Base-by-base conservation (phyloP, 768 basidiomycete genomes). In the Lactarius sp. region DNA sequence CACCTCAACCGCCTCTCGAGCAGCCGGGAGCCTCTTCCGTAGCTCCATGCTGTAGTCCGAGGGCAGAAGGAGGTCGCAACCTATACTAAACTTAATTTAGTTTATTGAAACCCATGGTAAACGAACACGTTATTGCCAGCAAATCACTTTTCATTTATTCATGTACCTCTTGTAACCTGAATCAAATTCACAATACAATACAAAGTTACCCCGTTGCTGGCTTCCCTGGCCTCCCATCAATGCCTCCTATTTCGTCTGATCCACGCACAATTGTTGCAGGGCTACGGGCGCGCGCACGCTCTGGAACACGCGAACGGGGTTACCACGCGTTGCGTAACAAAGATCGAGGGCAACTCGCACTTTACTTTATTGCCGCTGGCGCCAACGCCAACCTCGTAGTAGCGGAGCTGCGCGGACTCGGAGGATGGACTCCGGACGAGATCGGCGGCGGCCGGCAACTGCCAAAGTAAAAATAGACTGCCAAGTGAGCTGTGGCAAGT, bases 1-100 rank as follows among this genome's bases (percentile, higher is more conserved):
- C 94, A 95, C 73, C 77, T 94, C 57, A 94, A 94, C 72, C 81
- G 87, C 52, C 80, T 94, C 16, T 91, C 89, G 10, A 92, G 88
- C 71, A 91, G 87, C 69, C 79, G 85, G 31, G 91, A 92, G 75
- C 91, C 91, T 2, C 74, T 92, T 52, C 89, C 81, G 27, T 89
- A 74, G 41, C 3, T 46, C 37, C 53, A 33, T 27, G 9, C 14
- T 22, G 8, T 16, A 2, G 33, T 51, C 58, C 50, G 50, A 59
- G 58, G 49, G 46, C 12, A 16, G 52, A 22, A 14, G 18, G 44
- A n/a, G 4, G 18, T 6, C 18, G 16, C 18, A 18, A 42, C 41
- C 41, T 10, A 42, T 14, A 42, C 14, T 10, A 44, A 44, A 13
- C 42, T n/a, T 18, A 44, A 44, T 18, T 13, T n/a, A 42, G 14